Conservation (phyloP, 352 stramenopile genomes). For the Pythium volutum region DNA sequence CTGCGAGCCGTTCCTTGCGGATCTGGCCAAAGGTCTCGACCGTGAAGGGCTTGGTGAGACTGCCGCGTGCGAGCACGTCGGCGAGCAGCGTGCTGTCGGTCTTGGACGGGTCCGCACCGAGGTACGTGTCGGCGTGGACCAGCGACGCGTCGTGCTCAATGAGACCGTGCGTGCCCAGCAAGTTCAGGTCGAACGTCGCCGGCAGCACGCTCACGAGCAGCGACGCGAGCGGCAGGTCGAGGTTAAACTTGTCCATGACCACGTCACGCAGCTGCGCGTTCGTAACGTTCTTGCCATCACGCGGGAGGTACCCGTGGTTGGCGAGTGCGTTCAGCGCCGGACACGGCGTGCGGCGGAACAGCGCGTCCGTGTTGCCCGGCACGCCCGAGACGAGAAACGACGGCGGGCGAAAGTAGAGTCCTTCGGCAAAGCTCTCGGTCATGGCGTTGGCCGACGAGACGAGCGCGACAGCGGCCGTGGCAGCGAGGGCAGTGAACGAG, state of each 20-base stretch:
- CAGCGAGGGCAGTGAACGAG: too few relatives aligned
- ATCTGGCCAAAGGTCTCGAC: constrained; percentile 4
- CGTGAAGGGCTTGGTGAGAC: background rate
- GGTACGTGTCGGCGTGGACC: constrained; percentile 32
- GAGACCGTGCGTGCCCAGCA: constrained; percentile 33
- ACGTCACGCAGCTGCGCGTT: constrained; percentile 23
- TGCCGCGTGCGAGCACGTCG: constrained; percentile 26
- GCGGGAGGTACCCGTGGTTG: constrained; percentile 39
- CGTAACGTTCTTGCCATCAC: constrained; percentile 32
- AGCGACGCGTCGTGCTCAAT: constrained; percentile 39
- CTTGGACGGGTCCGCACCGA: constrained; percentile 30
- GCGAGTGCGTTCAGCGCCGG: constrained; percentile 47
- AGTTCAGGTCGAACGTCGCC: constrained; percentile 38
- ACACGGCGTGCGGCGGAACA: constrained; percentile 36
- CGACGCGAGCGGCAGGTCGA: constrained; percentile 31
- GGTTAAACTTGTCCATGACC: constrained; percentile 35
- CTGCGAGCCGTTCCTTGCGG: background rate
- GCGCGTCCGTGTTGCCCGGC: background rate
- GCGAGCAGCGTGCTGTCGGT: constrained; percentile 26
- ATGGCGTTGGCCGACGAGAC: too few relatives aligned
- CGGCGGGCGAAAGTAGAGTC: constrained; percentile 18
- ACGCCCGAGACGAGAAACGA: constrained; percentile 10
- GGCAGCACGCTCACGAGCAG: constrained; percentile 28
- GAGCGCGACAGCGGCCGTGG: too few relatives aligned
- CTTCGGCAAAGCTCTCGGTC: too few relatives aligned